A percentile compares a stretch with the other conserved stretches of the same genome.
phyloP scores from a whole-genome alignment of 2,329 filamentous ascomycete species.

The Penicillium digitatum region DNA sequence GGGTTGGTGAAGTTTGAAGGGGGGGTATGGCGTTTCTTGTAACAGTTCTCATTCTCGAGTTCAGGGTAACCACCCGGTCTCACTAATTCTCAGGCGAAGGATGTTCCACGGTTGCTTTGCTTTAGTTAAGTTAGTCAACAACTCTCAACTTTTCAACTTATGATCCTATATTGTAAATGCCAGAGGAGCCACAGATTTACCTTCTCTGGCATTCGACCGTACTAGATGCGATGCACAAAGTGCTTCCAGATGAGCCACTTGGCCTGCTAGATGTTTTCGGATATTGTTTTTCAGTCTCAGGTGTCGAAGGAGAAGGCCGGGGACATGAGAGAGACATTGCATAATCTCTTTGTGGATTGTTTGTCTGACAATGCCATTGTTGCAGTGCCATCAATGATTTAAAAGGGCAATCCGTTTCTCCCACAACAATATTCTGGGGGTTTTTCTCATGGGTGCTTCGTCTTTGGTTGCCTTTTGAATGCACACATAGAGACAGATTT shows the following conservation, averaged over 20 bases:
- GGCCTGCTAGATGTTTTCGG: neutral
- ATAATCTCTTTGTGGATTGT: neutral
- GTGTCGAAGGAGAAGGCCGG: neutral
- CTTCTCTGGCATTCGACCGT: neutral
- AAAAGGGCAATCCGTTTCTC: neutral
- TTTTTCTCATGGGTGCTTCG: neutral
- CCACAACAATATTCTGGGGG: neutral
- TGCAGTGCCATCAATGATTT: neutral
- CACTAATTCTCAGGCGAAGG: neutral
- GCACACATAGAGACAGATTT: neutral
- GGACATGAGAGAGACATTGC: neutral
- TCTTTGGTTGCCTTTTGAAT: neutral
- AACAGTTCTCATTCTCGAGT: neutral
- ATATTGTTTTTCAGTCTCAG: neutral
- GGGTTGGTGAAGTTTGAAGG: neutral
- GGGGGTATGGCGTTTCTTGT: neutral
- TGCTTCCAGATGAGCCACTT: neutral
- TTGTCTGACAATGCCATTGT: neutral
- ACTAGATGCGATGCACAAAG: neutral
- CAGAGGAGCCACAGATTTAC: neutral
- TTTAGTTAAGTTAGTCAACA: neutral
- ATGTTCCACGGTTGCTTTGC: neutral
- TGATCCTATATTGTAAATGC: neutral
- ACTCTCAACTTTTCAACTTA: neutral
- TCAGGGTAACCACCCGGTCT: neutral